These are phyloP conservation scores for Nevesoporus exiguus DNA, from an alignment of 768 basidiomycete genomes.

Conservation along the genomic window DNA sequence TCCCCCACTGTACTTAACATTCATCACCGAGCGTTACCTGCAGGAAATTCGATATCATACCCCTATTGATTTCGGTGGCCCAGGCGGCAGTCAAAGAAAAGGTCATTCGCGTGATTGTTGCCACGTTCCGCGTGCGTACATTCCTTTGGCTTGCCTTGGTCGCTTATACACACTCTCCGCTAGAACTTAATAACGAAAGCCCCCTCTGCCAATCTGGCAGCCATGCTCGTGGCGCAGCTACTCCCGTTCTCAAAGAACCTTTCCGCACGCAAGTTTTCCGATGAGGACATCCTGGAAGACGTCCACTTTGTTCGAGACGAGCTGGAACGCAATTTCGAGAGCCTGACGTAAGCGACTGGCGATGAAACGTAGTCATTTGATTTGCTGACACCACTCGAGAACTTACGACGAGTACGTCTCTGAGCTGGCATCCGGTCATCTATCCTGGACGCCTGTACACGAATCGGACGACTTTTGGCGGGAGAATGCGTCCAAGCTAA, in stretches of 20 bases:
- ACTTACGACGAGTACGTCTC: conserved; percentile 97
- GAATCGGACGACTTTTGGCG: conserved; percentile 98
- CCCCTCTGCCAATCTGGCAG: conserved; percentile 81
- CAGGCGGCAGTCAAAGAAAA: conserved; percentile 95
- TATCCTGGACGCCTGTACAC: conserved; percentile 95
- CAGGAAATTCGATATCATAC: conserved; percentile 89
- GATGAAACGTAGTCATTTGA: neutral
- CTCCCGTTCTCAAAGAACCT: conserved; percentile 87
- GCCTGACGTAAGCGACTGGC: conserved; percentile 67
- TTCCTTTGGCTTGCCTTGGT: neutral
- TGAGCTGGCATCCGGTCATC: conserved; percentile 83
- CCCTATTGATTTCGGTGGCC: conserved; percentile 77
- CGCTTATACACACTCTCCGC: neutral
- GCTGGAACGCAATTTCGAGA: conserved; percentile 80
- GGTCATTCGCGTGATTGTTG: conserved; percentile 88
- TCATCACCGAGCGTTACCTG: neutral
- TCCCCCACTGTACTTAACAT: neutral
- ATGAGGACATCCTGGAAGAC: conserved; percentile 94
- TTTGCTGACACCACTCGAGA: conserved; percentile 38
- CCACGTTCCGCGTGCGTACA: conserved; percentile 74
- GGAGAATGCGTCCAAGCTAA: conserved; percentile 84
- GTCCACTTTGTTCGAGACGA: conserved; percentile 85
- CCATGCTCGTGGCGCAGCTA: conserved; percentile 87
- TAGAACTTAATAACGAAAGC: conserved; percentile 91
- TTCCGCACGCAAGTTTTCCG: conserved; percentile 81